phyloP scores from a whole-genome alignment of 2,329 filamentous ascomycete species.

The Fusarium armeniacum region DNA sequence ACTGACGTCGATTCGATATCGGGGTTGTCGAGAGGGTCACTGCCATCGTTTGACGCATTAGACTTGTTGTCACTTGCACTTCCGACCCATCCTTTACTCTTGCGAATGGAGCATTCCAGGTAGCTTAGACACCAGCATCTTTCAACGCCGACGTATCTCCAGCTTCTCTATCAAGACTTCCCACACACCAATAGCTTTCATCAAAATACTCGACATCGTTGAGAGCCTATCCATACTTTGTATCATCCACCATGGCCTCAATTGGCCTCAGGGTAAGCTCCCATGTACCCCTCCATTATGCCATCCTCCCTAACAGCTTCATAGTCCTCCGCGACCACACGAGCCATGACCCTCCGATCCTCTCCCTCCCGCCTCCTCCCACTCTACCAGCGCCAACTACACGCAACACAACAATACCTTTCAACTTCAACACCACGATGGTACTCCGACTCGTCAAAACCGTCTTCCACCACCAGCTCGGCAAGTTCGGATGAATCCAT shows the following conservation, averaged over 20 bases:
- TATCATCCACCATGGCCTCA: slow-evolving; percentile 37
- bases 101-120: slow-evolving; percentile 30
- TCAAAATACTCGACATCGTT: not conserved
- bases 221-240: not conserved
- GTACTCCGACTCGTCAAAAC: slow-evolving; percentile 40
- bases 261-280: slow-evolving; percentile 47
- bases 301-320: slow-evolving; percentile 22
- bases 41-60: not conserved
- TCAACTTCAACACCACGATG: slow-evolving; percentile 33
- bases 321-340: slow-evolving; percentile 41
- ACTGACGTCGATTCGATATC: slow-evolving; percentile 32
- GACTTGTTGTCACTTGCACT: not conserved
- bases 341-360: slow-evolving; percentile 43
- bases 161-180: slow-evolving; percentile 24
- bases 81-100: not conserved
- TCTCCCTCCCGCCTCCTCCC: slow-evolving; percentile 28
- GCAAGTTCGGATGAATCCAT: slow-evolving; percentile 28
- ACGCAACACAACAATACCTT: slow-evolving; percentile 15
- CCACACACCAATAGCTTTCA: slow-evolving; percentile 3
- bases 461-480: slow-evolving; percentile 11
- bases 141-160: slow-evolving; percentile 16
- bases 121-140: slow-evolving; percentile 17
- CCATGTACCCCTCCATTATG: not conserved
- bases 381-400: slow-evolving; percentile 18
- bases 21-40: not conserved